Conservation (phyloP, 768 basidiomycete species). For the Psilocybe cubensis region DNA sequence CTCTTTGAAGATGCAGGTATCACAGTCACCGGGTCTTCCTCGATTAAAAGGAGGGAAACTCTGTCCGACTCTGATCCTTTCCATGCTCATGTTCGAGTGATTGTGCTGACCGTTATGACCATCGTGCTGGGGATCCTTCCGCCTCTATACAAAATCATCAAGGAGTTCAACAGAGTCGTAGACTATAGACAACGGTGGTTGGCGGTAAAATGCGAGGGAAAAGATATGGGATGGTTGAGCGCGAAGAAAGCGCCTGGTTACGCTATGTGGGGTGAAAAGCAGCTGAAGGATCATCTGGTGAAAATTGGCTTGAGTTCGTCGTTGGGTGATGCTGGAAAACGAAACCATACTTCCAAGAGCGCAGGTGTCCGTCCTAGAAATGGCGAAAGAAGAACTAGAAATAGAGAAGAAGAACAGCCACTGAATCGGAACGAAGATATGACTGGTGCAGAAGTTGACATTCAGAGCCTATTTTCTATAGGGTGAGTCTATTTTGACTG, state of each 20-base stretch:
- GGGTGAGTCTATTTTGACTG: conserved; percentile 48
- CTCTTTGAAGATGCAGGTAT: conserved; percentile 51
- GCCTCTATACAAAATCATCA: conserved; percentile 63
- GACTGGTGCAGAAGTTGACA: conserved; percentile 58
- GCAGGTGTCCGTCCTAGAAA: conserved; percentile 28
- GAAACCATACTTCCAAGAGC: conserved; percentile 21
- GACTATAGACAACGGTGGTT: conserved; percentile 64
- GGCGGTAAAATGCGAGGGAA: conserved; percentile 62
- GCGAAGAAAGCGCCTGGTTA: conserved; percentile 67
- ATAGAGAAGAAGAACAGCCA: conserved; percentile 45
- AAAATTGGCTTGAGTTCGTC: conserved; percentile 69
- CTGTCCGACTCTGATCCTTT: conserved; percentile 38
- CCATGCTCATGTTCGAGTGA: conserved; percentile 62
- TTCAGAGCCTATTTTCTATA: conserved; percentile 75
- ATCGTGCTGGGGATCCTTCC: conserved; percentile 67
- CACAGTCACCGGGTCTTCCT: conserved; percentile 32
- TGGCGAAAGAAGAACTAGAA: conserved; percentile 29
- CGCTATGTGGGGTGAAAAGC: conserved; percentile 72
- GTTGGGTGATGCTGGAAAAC: conserved; percentile 38
- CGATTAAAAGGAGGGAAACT: conserved; percentile 34
- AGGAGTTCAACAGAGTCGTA: conserved; percentile 62
- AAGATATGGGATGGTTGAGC: conserved; percentile 80
- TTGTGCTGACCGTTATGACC: conserved; percentile 67
- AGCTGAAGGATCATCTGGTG: conserved; percentile 68
- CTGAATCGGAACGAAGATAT: conserved; percentile 44